These are phyloP conservation scores for Rhinocladiella similis DNA, from an alignment of 2,329 filamentous ascomycete species.

Conservation along the genomic window DNA sequence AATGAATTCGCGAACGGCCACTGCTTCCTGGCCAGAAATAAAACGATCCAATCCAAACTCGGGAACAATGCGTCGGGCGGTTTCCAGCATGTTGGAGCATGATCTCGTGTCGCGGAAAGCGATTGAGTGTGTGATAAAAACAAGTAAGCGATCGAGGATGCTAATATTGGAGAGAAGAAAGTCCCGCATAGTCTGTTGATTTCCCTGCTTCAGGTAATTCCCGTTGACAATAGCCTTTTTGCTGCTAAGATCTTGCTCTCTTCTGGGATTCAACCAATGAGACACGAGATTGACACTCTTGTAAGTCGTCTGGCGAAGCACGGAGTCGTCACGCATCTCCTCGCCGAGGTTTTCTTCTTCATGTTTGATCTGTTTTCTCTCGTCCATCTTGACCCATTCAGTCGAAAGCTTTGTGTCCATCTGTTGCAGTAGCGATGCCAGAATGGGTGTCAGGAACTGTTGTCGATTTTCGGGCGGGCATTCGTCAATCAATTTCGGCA, in stretches of 20 bases:
- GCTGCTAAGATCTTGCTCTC: constrained; percentile 54
- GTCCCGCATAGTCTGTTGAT: constrained; percentile 59
- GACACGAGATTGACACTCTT: constrained; percentile 90
- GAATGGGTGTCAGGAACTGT: constrained; percentile 80
- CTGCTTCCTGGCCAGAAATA: constrained; percentile 51
- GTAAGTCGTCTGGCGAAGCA: constrained; percentile 87
- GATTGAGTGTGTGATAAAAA: constrained; percentile 89
- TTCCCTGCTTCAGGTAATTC: constrained; percentile 32
- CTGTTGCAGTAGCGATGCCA: constrained; percentile 79
- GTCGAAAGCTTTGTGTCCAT: constrained; percentile 82
- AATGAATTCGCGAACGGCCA: constrained; percentile 83
- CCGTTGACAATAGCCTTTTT: constrained; percentile 28
- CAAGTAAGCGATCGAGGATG: constrained; percentile 82
- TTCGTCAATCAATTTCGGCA: constrained; percentile 85
- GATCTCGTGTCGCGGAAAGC: constrained; percentile 87
- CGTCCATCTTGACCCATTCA: constrained; percentile 79
- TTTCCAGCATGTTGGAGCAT: constrained; percentile 78
- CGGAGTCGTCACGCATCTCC: constrained; percentile 98
- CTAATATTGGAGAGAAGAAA: constrained; percentile 78
- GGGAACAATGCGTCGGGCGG: constrained; percentile 81
- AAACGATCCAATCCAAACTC: constrained; percentile 58
- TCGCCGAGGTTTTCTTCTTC: constrained; percentile 79
- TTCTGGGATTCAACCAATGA: constrained; percentile 76
- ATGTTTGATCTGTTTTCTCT: constrained; percentile 55
- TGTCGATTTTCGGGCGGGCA: constrained; percentile 77